Conservation (phyloP, 176 grass and related monocot species). For the Carex pumila region DNA sequence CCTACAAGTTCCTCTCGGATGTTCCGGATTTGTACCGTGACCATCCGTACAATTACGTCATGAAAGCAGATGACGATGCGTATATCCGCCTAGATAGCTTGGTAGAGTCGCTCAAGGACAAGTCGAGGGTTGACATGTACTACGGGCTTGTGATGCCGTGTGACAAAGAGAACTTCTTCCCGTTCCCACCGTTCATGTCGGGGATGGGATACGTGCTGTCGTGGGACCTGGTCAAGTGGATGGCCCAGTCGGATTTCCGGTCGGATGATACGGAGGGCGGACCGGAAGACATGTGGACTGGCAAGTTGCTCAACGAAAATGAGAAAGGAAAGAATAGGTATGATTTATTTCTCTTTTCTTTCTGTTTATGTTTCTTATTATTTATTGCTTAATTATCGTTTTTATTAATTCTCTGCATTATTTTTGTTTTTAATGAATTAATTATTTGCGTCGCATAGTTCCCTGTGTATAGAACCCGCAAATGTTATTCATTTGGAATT, state of each 20-base stretch:
- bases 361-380: neutral
- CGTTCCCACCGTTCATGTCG: conserved; percentile 71
- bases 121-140: conserved; percentile 48
- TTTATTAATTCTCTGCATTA: neutral
- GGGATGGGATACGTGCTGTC: conserved; percentile 84
- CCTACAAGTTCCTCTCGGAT: conserved; percentile 58
- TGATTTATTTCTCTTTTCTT: neutral
- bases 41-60: conserved; percentile 50
- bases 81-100: conserved; percentile 46
- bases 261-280: conserved; percentile 23
- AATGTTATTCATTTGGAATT: neutral
- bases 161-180: conserved; percentile 65
- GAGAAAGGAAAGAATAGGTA: conserved; percentile 49
- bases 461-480: neutral
- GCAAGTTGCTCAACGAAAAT: conserved; percentile 57
- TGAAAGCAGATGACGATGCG: conserved; percentile 83
- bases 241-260: conserved; percentile 37
- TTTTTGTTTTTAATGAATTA: neutral
- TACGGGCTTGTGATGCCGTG: conserved; percentile 63
- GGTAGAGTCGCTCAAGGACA: conserved; percentile 25
- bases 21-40: conserved; percentile 1
- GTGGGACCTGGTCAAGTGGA: conserved; percentile 72
- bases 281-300: conserved; percentile 69
- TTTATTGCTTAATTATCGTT: neutral
- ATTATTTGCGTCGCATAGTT: neutral